Base-by-base conservation (phyloP, 352 stramenopile genomes). In the Plasmopara halstedii region DNA sequence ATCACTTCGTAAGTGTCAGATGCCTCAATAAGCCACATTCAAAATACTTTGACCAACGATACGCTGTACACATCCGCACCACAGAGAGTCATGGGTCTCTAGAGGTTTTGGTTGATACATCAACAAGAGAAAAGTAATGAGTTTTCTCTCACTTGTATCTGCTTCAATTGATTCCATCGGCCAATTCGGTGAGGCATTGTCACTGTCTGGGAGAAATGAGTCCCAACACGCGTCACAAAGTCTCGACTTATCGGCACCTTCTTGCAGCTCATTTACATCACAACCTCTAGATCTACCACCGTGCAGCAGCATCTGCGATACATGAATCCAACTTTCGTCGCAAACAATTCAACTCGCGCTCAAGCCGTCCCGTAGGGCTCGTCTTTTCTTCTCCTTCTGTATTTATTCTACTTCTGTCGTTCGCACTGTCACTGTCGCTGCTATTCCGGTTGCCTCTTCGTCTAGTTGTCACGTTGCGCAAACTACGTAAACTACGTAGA, bases 251-350 rank as follows among this genome's bases (percentile, higher is more conserved):
- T n/a, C n/a, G n/a, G n/a, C n/a, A n/a, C n/a, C n/a, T n/a, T n/a
- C n/a, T n/a, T n/a, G n/a, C n/a, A n/a, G n/a, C n/a, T n/a, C n/a
- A n/a, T n/a, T n/a, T n/a, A n/a, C n/a, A n/a, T n/a, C n/a, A n/a
- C n/a, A n/a, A n/a, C n/a, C n/a, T n/a, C n/a, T n/a, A n/a, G n/a
- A n/a, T 36, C n/a, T 60, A 64, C 54, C 49, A 64, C 25, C 55
- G 42, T 11, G 46, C 54, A 37, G 53, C 31, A 7, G 62, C 29
- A 44, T 60, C 58, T 2, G 53, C 44, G 23, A 84, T 74, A 40
- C 73, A 85, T 6, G 73, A 75, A 29, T 83, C 70, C 29, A 85
- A 56, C 35, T 84, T 85, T 14, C 57, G 52, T 50, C 75, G 71
- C 27, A 88, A 41, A 2, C 55, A 58, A 19, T 39, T 70, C 9